Evolutionary conservation across 2,329 filamentous ascomycete species (phyloP), one percentile per base, ranked within the genome.

Genomic region (Trichophaea hybrida): DNA sequence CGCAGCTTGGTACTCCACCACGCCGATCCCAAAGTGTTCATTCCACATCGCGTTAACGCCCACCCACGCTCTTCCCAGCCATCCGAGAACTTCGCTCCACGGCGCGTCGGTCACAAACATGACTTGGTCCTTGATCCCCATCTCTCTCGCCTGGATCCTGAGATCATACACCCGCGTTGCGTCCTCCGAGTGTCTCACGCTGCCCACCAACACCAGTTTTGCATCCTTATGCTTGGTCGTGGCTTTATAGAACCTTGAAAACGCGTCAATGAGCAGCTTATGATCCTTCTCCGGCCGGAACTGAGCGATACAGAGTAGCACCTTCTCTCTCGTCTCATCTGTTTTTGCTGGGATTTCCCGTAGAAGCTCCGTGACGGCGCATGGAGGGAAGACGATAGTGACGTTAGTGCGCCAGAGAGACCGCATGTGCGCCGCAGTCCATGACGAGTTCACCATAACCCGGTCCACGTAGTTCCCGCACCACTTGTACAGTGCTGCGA

Each of bases 31-130:
- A 71, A 98, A 98, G 72, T 98, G 93, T 74, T 98, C 93, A 71
- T 96, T 97, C 91, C 93, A 98, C 93, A 98, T 98, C 69, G 86
- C 88, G 68, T 98, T 98, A 34, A 94, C 89, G 54, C 93, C 93
- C 1, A 98, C 80, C 15, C 82, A 91, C 3, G 86, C 83, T 63
- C 77, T 82, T 57, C 81, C 76, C 62, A 97, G 76, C 80, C 87
- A 89, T 35, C 85, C 79, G 7, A 96, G 76, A 57, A 98, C 87
- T 66, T 88, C 81, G 2, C 86, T 82, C 89, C 91, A 98, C 32
- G 86, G 82, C 0, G 88, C 90, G 71, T 98, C 90, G 59, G 89
- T 83, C 64, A 94, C 80, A 71, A 98, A 98, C 59, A 88, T 82
- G 48, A 96, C 89, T 12, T 79, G 77, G 56, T 94, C 85, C 69